Conservation (phyloP, 108 stramenopile genomes). For the Mediolabrus comicus region DNA sequence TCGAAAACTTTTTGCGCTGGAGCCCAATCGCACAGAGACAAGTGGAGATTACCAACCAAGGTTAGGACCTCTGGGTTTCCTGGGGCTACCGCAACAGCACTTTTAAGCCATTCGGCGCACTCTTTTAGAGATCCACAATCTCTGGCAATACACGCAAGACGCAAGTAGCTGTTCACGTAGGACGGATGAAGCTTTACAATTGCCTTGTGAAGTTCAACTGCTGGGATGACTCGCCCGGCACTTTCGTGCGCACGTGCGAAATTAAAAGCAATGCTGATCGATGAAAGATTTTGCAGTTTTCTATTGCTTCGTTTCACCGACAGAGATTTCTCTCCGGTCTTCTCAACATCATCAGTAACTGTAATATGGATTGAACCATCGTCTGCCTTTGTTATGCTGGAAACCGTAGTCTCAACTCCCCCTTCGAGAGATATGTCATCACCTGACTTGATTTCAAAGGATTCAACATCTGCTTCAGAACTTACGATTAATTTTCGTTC, state of each 20-base stretch:
- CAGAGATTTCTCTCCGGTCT: conserved; percentile 21
- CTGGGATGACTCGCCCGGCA: conserved; percentile 67
- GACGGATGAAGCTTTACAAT: conserved; percentile 81
- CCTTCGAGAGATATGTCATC: conserved; percentile 26
- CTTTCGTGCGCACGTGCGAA: conserved; percentile 84
- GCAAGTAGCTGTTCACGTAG: conserved; percentile 82
- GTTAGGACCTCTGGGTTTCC: conserved; percentile 86
- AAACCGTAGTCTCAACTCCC: conserved; percentile 21
- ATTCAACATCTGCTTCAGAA: conserved; percentile 21
- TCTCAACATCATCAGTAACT: conserved; percentile 8
- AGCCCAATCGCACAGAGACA: conserved; percentile 85
- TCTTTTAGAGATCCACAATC: conserved; percentile 85
- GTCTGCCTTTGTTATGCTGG: conserved; percentile 18
- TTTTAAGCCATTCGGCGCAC: conserved; percentile 86
- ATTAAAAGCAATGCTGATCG: conserved; percentile 85
- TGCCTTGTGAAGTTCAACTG: conserved; percentile 86
- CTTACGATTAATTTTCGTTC: conserved; percentile 29
- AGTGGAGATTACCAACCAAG: conserved; percentile 87
- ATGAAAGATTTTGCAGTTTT: conserved; percentile 50
- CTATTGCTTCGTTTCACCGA: conserved; percentile 67
- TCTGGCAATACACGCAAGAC: conserved; percentile 85
- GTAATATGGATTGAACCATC: conserved; percentile 23
- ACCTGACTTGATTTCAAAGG: conserved; percentile 46
- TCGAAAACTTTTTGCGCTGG: conserved; percentile 85
- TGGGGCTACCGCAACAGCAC: conserved; percentile 75